Conservation (phyloP, 2,329 filamentous ascomycete genomes). For the Exophiala sideris region DNA sequence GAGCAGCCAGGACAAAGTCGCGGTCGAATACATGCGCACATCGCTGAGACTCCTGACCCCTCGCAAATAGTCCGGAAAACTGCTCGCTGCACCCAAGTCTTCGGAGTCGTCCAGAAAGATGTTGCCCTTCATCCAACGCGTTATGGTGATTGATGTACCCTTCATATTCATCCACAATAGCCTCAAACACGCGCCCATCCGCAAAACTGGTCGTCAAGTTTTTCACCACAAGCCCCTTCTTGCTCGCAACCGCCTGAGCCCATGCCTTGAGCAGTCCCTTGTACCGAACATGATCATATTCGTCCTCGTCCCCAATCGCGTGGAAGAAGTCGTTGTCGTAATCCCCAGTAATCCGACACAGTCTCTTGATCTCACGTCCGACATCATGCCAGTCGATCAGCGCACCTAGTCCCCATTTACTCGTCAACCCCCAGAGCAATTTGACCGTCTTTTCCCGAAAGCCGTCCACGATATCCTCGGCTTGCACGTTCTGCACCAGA, state of each 20-base stretch:
- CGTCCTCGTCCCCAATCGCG: slow-evolving; percentile 32
- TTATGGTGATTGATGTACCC: slow-evolving; percentile 28
- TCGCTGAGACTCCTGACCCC: background rate
- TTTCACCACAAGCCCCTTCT: slow-evolving; percentile 44
- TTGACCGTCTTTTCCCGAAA: slow-evolving; percentile 63
- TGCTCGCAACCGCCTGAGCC: slow-evolving; percentile 51
- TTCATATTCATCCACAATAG: slow-evolving; percentile 58
- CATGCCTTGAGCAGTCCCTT: slow-evolving; percentile 52
- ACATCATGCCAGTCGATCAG: slow-evolving; percentile 57
- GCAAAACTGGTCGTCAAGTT: slow-evolving; percentile 60
- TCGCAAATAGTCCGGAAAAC: slow-evolving; percentile 24
- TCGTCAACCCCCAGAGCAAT: slow-evolving; percentile 59
- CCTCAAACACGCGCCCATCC: slow-evolving; percentile 51
- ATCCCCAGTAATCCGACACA: slow-evolving; percentile 31
- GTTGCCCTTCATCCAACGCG: background rate
- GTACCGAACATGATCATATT: slow-evolving; percentile 31
- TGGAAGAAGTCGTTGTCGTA: slow-evolving; percentile 25
- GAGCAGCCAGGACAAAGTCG: slow-evolving; percentile 54
- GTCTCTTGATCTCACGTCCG: slow-evolving; percentile 48
- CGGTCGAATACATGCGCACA: slow-evolving; percentile 48
- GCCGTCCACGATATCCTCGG: slow-evolving; percentile 61
- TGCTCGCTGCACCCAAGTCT: slow-evolving; percentile 26
- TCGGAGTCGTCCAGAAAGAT: slow-evolving; percentile 18
- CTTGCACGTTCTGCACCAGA: slow-evolving; percentile 44
- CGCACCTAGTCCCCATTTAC: slow-evolving; percentile 52